Evolutionary conservation across 2,329 filamentous ascomycete genomes (phyloP), one percentile per base, ranked within the genome.

Genomic region (Neonectria sp.): DNA sequence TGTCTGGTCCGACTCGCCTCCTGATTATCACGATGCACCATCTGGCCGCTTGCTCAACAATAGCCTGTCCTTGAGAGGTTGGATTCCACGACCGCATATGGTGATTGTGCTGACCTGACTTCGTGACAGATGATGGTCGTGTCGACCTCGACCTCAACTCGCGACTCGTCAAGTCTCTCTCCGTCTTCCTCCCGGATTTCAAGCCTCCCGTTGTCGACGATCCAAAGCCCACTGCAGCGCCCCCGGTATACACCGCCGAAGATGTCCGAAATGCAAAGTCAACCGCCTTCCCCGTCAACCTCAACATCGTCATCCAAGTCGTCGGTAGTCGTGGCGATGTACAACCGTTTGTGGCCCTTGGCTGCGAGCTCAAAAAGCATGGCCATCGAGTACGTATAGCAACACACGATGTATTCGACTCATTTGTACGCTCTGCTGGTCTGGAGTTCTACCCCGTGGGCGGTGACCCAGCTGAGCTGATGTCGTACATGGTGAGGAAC

Each of bases 221-320:
- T 13, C 3, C 3, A 4, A n/a, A 48, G 11, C 4, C 1, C 21
- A 12, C n/a, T 12, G 21, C 7, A 12, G 11, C 45, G 9, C 45
- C 45, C n/a, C 24, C 21, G 11, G 45, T 13, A 48, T 48, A 48
- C 21, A 12, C 8, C 8, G 29, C 8, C 29, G 29, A 8, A 13
- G 24, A 12, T 21, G 6, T n/a, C 9, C n/a, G 9, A 25, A 48
- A 48, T 25, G 6, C 21, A 7, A 24, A 48, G 2, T 43, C 40
- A 43, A 17, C n/a, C 40, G 11, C 45, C 4, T 48, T 24, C n/a
- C 45, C n/a, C 21, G 24, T 48, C n/a, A 48, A 48, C 8, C 46
- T 49, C 46, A 72, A 72, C 1, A 60, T 72, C 1, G 68, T 72
- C 5, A 72, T 72, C 2, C 70, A 72, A 2, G 62, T 72, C 0